phyloP scores from a whole-genome alignment of 768 basidiomycete genomes.

The Plicaturopsis crispa region DNA sequence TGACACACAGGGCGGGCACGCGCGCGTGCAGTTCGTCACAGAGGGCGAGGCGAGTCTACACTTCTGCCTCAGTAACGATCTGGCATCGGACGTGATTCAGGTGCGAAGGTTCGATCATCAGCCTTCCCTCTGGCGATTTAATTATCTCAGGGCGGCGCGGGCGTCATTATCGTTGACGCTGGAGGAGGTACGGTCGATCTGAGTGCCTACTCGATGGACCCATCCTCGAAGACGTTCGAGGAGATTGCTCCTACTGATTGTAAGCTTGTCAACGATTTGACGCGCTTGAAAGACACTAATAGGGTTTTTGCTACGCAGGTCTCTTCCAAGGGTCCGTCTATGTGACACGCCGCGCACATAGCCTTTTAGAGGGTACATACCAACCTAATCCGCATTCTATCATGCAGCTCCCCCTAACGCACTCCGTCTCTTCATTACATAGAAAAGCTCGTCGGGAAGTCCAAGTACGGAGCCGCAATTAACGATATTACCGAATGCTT shows the following conservation, averaged over 20 bases:
- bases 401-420: not conserved
- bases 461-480: constrained; percentile 27
- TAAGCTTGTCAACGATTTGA: constrained; percentile 11
- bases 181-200: constrained; percentile 59
- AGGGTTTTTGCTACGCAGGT: constrained; percentile 23
- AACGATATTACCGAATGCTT: constrained; percentile 33
- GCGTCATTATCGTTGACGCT: constrained; percentile 50
- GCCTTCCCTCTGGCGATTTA: constrained; percentile 1
- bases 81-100: constrained; percentile 20
- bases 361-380: constrained; percentile 31
- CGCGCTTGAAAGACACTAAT: not conserved
- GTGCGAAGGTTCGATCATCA: no score
- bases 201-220: constrained; percentile 38
- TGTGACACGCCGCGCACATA: constrained; percentile 34
- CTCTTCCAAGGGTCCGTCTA: constrained; percentile 44
- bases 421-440: constrained; percentile 2
- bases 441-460: constrained; percentile 34
- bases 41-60: constrained; percentile 51
- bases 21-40: constrained; percentile 35
- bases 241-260: constrained; percentile 43
- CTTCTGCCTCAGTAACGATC: constrained; percentile 32
- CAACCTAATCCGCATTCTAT: not conserved
- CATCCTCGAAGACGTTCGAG: constrained; percentile 25
- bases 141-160: constrained; percentile 29
- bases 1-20: constrained; percentile 24